Base-by-base conservation (phyloP, 202 grass and related monocot species). In the Digitaria exilis region DNA sequence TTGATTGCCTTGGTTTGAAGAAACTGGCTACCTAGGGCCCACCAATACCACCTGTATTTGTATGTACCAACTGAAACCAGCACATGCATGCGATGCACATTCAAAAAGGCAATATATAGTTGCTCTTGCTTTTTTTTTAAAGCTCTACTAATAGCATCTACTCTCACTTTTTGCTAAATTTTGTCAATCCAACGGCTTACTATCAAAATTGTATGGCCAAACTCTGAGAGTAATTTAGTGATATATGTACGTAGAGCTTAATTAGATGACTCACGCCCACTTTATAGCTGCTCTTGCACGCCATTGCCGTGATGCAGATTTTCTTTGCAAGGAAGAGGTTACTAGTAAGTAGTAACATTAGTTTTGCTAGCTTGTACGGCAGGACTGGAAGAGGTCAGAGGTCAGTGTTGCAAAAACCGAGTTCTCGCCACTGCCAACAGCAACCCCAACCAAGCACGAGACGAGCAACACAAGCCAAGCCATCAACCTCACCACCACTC, bases 341-440 rank as follows among this genome's bases (percentile, higher is more conserved):
- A 71, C 29, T 17, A 17, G 16, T 16, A 50, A 5, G 11, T 8
- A 45, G 7, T 9, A 21, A 31, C 25, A n/a, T n/a, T n/a, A 65
- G 13, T 45, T 68, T 76, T 30, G 68, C 51, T 70, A 7, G 19
- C 82, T 84, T 84, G 64, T 77, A 77, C 73, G 73, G 41, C 51
- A 39, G 57, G 76, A 44, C 28, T 65, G 70, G 55, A 9, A 9
- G 48, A 44, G 21, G 14, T 49, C 46, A 14, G 7, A 56, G 3
- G 9, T 21, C 9, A 3, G 7, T 22, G 55, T 1, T 18, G 35
- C 31, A 55, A 64, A 64, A 45, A 35, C 57, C 46, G 19, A 73
- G 34, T 80, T 44, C 7, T 32, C 1, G 7, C 45, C 67, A 19
- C 76, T 17, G 25, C 12, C 32, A 54, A n/a, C 56, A 63, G 65